phyloP scores from a whole-genome alignment of 2,329 filamentous ascomycete genomes.

The Diaporthe vexans region DNA sequence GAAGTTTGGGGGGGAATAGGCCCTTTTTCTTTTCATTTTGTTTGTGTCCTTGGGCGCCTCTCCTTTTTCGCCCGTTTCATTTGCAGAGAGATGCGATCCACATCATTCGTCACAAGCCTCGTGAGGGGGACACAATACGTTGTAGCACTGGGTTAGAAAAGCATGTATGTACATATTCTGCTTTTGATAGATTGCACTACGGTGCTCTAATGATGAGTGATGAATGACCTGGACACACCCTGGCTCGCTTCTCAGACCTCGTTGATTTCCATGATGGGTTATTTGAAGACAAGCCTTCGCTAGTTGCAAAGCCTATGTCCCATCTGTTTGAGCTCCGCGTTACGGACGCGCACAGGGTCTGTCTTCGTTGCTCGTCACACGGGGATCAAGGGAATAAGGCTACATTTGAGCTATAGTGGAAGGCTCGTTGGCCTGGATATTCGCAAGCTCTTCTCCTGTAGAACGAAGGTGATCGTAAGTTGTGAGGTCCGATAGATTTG shows the following conservation, averaged over 20 bases:
- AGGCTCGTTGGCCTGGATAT: no score
- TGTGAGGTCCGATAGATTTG: not conserved
- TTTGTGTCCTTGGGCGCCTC: not conserved
- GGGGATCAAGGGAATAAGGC: not conserved
- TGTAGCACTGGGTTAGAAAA: slow-evolving; percentile 6
- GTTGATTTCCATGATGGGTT: not conserved
- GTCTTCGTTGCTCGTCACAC: not conserved
- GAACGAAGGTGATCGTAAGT: not conserved
- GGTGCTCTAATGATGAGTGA: slow-evolving; percentile 41
- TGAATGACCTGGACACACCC: slow-evolving; percentile 32
- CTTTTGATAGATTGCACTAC: slow-evolving; percentile 25
- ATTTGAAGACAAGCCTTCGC: not conserved
- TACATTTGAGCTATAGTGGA: no score
- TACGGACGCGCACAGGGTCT: not conserved
- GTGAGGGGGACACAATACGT: not conserved
- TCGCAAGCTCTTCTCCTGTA: not conserved
- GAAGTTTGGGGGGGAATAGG: not conserved
- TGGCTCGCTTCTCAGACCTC: not conserved
- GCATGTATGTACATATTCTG: slow-evolving; percentile 21
- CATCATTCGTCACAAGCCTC: not conserved
- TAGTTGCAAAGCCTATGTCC: not conserved
- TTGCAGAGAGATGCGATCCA: not conserved
- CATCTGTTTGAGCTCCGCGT: not conserved
- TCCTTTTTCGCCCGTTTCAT: not conserved
- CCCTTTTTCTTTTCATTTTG: not conserved